These are phyloP conservation scores for Ustulina deusta DNA, from an alignment of 2,329 filamentous ascomycete species.

Conservation along the genomic window DNA sequence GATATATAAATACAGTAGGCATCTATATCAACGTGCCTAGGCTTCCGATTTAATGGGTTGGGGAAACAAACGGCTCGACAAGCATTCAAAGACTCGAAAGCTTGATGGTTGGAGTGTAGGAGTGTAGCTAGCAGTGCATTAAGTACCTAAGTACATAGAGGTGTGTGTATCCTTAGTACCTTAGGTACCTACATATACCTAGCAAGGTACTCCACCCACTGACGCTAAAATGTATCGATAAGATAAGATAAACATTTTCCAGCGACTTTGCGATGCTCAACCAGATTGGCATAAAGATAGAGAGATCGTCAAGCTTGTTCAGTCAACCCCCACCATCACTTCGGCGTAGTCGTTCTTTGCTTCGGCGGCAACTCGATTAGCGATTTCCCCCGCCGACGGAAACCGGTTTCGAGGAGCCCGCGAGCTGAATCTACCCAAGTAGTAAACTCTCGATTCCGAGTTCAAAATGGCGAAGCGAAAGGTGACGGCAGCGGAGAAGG, in stretches of 20 bases:
- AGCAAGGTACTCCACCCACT: neutral
- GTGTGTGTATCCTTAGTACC: no score
- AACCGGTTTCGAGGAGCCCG: neutral
- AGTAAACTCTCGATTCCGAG: neutral
- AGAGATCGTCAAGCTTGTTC: slow-evolving; percentile 5
- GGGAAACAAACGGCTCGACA: no score
- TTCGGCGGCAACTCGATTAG: neutral
- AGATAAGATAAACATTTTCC: slow-evolving; percentile 43
- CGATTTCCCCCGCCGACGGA: neutral
- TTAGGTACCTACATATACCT: slow-evolving; percentile 1
- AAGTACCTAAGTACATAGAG: no score
- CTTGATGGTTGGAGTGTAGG: neutral
- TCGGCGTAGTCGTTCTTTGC: slow-evolving; percentile 4
- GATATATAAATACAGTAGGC: neutral
- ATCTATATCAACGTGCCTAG: neutral
- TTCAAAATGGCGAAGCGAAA: slow-evolving; percentile 39
- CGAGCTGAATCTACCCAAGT: neutral
- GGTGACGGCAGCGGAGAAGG: slow-evolving; percentile 38
- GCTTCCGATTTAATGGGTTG: neutral
- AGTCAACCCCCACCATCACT: slow-evolving; percentile 11
- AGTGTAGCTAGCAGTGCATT: no score
- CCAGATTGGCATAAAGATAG: neutral
- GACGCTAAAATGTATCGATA: slow-evolving; percentile 28
- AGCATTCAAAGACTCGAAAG: neutral
- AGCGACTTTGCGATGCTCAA: slow-evolving; percentile 15